A percentile compares a stretch with the other conserved stretches of the same genome.
These are phyloP conservation scores for Globisporangium okanoganense DNA, from an alignment of 352 stramenopile genomes.

Conservation along the genomic window DNA sequence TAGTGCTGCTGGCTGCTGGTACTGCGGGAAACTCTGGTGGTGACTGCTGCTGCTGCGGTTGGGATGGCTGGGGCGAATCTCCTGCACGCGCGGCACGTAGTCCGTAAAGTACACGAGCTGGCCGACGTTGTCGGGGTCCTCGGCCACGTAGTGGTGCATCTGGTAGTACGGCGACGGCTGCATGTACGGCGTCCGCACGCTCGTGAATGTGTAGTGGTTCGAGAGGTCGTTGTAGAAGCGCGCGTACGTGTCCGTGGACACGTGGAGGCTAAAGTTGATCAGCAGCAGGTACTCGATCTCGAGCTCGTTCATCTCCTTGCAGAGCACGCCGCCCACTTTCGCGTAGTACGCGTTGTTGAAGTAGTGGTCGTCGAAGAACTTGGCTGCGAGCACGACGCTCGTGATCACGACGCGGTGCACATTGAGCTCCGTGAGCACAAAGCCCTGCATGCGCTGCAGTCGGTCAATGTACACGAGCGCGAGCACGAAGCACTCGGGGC, in stretches of 20 bases:
- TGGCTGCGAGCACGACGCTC: slow-evolving; percentile 95
- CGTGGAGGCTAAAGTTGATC: slow-evolving; percentile 98
- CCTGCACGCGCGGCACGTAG: slow-evolving; percentile 34
- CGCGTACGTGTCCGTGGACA: slow-evolving; percentile 86
- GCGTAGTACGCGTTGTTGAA: slow-evolving; percentile 99
- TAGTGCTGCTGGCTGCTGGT: slow-evolving; percentile 12
- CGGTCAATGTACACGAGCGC: slow-evolving; percentile 99
- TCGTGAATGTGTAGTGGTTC: slow-evolving; percentile 82
- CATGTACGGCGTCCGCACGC: slow-evolving; percentile 32
- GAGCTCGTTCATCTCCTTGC: slow-evolving; percentile 96
- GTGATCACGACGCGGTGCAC: slow-evolving; percentile 98
- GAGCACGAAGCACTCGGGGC: slow-evolving; percentile 98
- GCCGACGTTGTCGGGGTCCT: slow-evolving; percentile 56
- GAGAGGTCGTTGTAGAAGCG: slow-evolving; percentile 91
- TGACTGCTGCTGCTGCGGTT: slow-evolving; percentile 17
- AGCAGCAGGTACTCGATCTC: slow-evolving; percentile 98
- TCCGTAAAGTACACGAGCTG: slow-evolving; percentile 81
- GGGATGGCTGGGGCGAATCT: slow-evolving; percentile 1
- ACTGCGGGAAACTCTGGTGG: slow-evolving; percentile 26
- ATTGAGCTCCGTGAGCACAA: slow-evolving; percentile 96
- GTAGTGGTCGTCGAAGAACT: slow-evolving; percentile 99
- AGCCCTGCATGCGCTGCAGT: slow-evolving; percentile 95
- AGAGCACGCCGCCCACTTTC: slow-evolving; percentile 92
- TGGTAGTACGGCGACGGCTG: slow-evolving; percentile 39
- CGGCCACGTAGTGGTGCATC: slow-evolving; percentile 63